phyloP scores from a whole-genome alignment of 2,329 filamentous ascomycete species.

The Fusarium fujikuroi region DNA sequence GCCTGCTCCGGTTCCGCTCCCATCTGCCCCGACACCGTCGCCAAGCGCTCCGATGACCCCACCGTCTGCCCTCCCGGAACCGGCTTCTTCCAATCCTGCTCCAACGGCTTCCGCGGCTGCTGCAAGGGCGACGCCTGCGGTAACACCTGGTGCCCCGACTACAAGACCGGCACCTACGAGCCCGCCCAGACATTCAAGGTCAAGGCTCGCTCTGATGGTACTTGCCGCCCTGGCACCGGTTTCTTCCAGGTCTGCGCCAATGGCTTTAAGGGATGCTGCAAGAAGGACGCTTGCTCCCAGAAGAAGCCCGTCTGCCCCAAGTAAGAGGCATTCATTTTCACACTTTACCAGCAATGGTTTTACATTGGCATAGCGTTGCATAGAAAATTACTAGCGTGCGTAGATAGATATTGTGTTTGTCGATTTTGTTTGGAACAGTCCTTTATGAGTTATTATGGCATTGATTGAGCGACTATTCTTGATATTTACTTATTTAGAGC shows the following conservation, averaged over 20 bases:
- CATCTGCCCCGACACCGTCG: background rate
- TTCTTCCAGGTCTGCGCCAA: constrained; percentile 28
- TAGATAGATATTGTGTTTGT: constrained; percentile 5
- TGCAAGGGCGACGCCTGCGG: constrained; percentile 28
- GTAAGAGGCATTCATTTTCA: constrained; percentile 6
- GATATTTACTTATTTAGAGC: constrained; percentile 18
- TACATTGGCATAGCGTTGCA: constrained; percentile 10
- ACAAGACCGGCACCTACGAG: constrained; percentile 25
- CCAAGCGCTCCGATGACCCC: constrained; percentile 1
- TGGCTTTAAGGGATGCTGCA: constrained; percentile 34
- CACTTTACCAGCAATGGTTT: background rate
- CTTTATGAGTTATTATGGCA: constrained; percentile 8
- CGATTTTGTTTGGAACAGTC: constrained; percentile 6
- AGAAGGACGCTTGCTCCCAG: constrained; percentile 24
- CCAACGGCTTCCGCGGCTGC: constrained; percentile 26
- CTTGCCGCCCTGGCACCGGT: constrained; percentile 10
- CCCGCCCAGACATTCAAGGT: constrained; percentile 20
- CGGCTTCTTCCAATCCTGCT: constrained; percentile 11
- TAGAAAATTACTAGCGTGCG: background rate
- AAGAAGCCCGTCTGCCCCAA: constrained; percentile 31
- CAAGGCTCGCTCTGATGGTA: constrained; percentile 11
- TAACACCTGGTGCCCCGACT: constrained; percentile 28
- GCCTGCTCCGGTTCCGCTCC: constrained; percentile 1
- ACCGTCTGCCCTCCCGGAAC: constrained; percentile 19
- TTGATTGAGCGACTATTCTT: constrained; percentile 9